Percentiles rank a stretch among this genome's conserved stretches.
Evolutionary conservation across 2,329 filamentous ascomycete genomes (phyloP).

Genomic region (Fusarium musae): DNA sequence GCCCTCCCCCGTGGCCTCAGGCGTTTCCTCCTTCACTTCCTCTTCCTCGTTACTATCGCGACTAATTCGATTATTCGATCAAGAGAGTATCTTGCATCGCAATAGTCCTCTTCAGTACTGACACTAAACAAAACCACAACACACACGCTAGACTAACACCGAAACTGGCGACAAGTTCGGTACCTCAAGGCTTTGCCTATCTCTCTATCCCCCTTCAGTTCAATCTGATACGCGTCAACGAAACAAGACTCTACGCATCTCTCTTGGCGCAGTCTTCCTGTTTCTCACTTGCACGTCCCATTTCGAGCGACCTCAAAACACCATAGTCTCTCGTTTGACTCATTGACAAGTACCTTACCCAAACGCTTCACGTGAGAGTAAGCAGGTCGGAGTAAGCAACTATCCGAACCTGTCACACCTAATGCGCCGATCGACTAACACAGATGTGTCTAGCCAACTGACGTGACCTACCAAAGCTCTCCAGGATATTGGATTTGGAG

Average conservation of each 20-base stretch:
- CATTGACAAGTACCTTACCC: not conserved
- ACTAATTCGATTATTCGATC: slow-evolving; percentile 5
- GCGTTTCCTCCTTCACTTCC: slow-evolving; percentile 41
- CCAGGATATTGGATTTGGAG: slow-evolving; percentile 15
- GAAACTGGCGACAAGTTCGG: slow-evolving; percentile 33
- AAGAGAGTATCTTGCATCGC: slow-evolving; percentile 9
- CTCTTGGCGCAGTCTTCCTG: slow-evolving; percentile 10
- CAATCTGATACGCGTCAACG: slow-evolving; percentile 11
- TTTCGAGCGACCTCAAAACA: slow-evolving; percentile 24
- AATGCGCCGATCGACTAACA: slow-evolving; percentile 15
- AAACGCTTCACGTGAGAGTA: slow-evolving; percentile 32
- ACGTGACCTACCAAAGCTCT: not conserved
- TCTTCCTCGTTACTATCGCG: slow-evolving; percentile 21
- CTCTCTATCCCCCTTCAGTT: slow-evolving; percentile 9
- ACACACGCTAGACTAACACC: slow-evolving; percentile 2
- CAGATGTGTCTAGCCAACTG: slow-evolving; percentile 7
- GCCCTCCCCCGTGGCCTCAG: slow-evolving; percentile 50
- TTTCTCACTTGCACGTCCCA: slow-evolving; percentile 10
- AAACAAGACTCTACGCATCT: slow-evolving; percentile 18
- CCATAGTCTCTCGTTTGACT: slow-evolving; percentile 8
- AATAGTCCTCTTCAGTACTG: not conserved
- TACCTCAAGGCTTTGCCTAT: slow-evolving; percentile 34
- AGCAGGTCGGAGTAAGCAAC: slow-evolving; percentile 40
- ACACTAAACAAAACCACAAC: not conserved
- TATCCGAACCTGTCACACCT: slow-evolving; percentile 17